Percentiles rank a stretch among this genome's conserved stretches.
phyloP scores from a whole-genome alignment of 208 protist species.

The Trypanosoma avium region DNA sequence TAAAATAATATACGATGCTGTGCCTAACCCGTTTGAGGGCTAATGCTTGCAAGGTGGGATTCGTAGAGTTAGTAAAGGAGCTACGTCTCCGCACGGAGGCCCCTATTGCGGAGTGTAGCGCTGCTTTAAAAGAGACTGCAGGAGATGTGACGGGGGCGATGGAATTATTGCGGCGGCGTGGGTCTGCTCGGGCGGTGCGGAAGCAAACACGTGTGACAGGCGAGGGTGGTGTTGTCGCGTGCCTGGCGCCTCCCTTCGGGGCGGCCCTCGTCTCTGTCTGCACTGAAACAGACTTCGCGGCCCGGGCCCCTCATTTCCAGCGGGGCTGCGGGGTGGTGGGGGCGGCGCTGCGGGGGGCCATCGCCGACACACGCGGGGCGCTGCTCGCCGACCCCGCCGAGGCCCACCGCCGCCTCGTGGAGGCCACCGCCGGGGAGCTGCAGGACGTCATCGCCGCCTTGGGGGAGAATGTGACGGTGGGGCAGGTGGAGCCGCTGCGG shows the following conservation, averaged over 20 bases:
- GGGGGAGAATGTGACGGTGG: slow-evolving; percentile 82
- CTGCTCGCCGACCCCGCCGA: slow-evolving; percentile 51
- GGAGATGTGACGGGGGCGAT: slow-evolving; percentile 78
- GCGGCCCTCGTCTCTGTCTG: slow-evolving; percentile 80
- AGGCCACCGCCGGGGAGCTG: slow-evolving; percentile 44
- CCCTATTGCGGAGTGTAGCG: slow-evolving; percentile 83
- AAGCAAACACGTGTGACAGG: slow-evolving; percentile 78
- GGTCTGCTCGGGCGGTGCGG: slow-evolving; percentile 78
- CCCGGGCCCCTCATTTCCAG: slow-evolving; percentile 80
- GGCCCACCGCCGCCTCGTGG: slow-evolving; percentile 40
- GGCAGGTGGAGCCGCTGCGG: slow-evolving; percentile 48
- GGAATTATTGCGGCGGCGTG: slow-evolving; percentile 75
- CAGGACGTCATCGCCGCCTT: slow-evolving; percentile 66
- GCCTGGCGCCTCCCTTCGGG: slow-evolving; percentile 49
- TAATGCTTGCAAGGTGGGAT: slow-evolving; percentile 54
- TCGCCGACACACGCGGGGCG: slow-evolving; percentile 51
- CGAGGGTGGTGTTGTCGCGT: slow-evolving; percentile 81
- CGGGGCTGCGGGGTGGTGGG: slow-evolving; percentile 40
- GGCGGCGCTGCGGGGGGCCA: slow-evolving; percentile 29
- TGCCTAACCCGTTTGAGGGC: slow-evolving; percentile 27
- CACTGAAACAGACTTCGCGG: slow-evolving; percentile 92
- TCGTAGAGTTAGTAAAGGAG: slow-evolving; percentile 86
- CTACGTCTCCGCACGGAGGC: slow-evolving; percentile 90
- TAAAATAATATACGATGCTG: slow-evolving; percentile 35
- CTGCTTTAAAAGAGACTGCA: slow-evolving; percentile 76